These are phyloP conservation scores for Entomortierella lignicola DNA, from an alignment of 192 early-diverging fungal species.

Conservation along the genomic window DNA sequence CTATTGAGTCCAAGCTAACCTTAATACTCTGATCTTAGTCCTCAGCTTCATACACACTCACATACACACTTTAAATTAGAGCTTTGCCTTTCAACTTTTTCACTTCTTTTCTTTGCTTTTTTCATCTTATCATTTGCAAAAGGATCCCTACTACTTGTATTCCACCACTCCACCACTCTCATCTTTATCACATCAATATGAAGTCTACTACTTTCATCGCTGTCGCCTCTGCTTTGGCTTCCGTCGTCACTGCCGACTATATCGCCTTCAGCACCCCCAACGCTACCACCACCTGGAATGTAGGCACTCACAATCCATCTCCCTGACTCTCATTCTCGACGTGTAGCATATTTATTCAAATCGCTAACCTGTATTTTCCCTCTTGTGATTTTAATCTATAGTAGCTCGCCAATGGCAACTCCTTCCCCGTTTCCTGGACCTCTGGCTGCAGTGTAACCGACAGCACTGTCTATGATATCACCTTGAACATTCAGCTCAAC, in stretches of 20 bases:
- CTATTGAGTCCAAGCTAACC: too few species aligned
- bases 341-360: too few species aligned
- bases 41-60: too few species aligned
- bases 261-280: conserved; percentile 18
- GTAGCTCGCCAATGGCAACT: background rate
- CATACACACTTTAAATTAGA: too few species aligned
- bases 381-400: too few species aligned
- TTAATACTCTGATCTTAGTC: too few species aligned
- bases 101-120: conserved; percentile 6
- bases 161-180: too few species aligned
- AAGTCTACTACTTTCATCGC: conserved; percentile 18
- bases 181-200: conserved; percentile 23
- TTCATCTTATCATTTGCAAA: conserved; percentile 9
- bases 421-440: conserved; percentile 25
- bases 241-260: conserved; percentile 3
- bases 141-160: background rate
- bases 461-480: background rate
- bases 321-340: too few species aligned
- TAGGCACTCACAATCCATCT: background rate
- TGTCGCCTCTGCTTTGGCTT: conserved; percentile 24
- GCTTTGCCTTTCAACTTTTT: background rate
- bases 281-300: conserved; percentile 13
- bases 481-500: background rate
- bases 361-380: too few species aligned
- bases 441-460: conserved; percentile 9